Evolutionary conservation across 73 alveolate species (phyloP).

Genomic region (Diophrys appendiculata): DNA sequence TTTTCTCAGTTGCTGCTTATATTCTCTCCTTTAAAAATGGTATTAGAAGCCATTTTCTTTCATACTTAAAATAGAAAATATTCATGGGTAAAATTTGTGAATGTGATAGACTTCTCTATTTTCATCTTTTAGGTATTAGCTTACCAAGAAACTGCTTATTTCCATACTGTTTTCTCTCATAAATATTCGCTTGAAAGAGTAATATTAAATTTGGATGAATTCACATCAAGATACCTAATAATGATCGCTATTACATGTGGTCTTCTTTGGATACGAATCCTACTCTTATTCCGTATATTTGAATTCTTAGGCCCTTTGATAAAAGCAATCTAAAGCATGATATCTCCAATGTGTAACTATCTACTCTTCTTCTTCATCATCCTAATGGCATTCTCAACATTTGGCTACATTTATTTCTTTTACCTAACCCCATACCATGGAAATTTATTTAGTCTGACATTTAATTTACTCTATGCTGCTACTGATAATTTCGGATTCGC

Average conservation of each 20-base stretch:
- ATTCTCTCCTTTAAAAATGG: background rate
- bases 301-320: slow-evolving; percentile 26
- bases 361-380: background rate
- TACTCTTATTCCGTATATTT: slow-evolving; percentile 7
- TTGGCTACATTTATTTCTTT: background rate
- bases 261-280: slow-evolving; percentile 25
- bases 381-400: background rate
- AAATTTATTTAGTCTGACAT: background rate
- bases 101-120: background rate
- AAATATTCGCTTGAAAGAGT: background rate
- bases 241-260: background rate
- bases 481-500: background rate
- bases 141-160: background rate
- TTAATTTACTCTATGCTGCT: background rate
- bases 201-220: background rate
- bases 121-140: background rate
- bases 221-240: background rate
- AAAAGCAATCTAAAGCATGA: slow-evolving; percentile 16
- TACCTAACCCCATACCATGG: background rate
- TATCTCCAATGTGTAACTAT: background rate
- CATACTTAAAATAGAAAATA: background rate
- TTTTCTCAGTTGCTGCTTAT: background rate
- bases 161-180: too few relatives aligned
- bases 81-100: background rate
- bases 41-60: background rate